Evolutionary conservation across 2,329 filamentous ascomycete genomes (phyloP), one percentile per base, ranked within the genome.

Genomic region (Dendryphion nanum): DNA sequence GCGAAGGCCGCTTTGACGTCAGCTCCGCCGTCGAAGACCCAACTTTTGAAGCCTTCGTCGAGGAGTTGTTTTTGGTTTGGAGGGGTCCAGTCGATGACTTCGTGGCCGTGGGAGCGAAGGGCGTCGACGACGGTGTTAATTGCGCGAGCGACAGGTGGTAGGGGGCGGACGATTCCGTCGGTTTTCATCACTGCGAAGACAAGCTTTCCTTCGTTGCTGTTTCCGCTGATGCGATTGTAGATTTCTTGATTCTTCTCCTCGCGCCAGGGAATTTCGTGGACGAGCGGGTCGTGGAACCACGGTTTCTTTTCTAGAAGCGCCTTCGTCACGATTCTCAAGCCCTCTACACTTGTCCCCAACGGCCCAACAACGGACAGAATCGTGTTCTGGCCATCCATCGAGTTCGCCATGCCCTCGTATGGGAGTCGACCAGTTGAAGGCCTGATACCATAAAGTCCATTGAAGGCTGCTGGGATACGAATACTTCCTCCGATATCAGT

Each of bases 201-300:
- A 1, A 70, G 41, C 29, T 57, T 62, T 3, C 41, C 44, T 5
- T 17, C 36, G 26, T 47, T 45, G 38, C 19, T 50, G 33, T 28
- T 40, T 35, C 43, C 47, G n/a, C 40, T 37, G 19, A 53, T 38
- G 32, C 34, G 17, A 23, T 40, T 29, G 4, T 74, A 68, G 3
- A 72, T 47, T 0, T 56, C 40, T 4, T 39, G 40, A 19, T 66
- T 55, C 19, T 68, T 59, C 12, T 61, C 52, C 3, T 76, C 69
- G 2, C 82, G 73, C 76, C 82, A 88, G 0, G 83, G 83, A 1
- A 88, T 68, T 15, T 84, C 79, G 28, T 80, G 64, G 0, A 83
- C 80, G 1, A 81, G 64, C 0, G 84, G 83, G 56, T 88, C 84
- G 45, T 77, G 65, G 2, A 79, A 61, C 85, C 84, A 88, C 0